Base-by-base conservation (phyloP, 2,329 filamentous ascomycete species). In the Bimuria novae-zelandiae region DNA sequence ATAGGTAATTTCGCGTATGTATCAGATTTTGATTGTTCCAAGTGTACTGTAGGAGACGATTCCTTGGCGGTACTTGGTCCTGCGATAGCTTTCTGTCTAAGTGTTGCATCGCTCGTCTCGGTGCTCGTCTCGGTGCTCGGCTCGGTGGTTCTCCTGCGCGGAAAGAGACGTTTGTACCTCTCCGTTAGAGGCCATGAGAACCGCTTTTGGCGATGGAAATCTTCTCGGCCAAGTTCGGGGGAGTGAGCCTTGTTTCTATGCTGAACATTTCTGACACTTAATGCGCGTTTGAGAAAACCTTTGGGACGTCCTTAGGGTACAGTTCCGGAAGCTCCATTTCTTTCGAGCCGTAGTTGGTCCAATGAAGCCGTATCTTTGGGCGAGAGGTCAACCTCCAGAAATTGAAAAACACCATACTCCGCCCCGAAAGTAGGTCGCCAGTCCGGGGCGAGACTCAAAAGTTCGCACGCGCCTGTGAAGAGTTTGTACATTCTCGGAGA, bases 341-440 rank as follows among this genome's bases (percentile, higher is more conserved):
- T 47, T 11, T 48, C 47, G n/a, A 37, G 7, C 33, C 40, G 39
- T n/a, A 44, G 16, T 11, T n/a, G 33, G 11, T 21, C 11, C 7
- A 52, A 17, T 8, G 39, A 21, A 37, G 22, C 16, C n/a, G 29
- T 22, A 29, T 48, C 45, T 5, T 41, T 27, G 11, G 39, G 19
- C 2, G 45, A 54, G 7, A 54, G 19, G 12, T 45, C 7, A 4
- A 54, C 51, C 14, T 54, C 45, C 7, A 54, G 22, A 29, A 37
- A 49, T 7, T 30, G 39, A 11, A 54, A 41, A 8, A 54, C 45
- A 14, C 51, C 51, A 8, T 37, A 37, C 16, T 49, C 37, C 5
- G 50, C 32, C 22, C 50, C 43, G 32, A 32, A 47, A 12, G 23
- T 37, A 11, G 50, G 50, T 17, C 43, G 40, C 43, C 43, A 52